Base-by-base conservation (phyloP, 2,329 filamentous ascomycete species). In the Stagonosporopsis cucurbitacearum region DNA sequence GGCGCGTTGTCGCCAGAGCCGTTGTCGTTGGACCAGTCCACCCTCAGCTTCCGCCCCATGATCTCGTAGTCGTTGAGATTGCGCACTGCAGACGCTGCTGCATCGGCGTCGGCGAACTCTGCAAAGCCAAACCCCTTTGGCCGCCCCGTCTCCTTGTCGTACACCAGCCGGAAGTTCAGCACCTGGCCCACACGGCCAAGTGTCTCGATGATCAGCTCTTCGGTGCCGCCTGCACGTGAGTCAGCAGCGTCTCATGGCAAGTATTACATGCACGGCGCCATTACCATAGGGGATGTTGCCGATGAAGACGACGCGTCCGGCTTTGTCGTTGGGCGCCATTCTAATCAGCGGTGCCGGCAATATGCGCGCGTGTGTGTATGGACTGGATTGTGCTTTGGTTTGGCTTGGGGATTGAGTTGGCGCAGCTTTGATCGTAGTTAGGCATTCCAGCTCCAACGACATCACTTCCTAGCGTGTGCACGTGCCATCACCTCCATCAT, bases 81-180 rank as follows among this genome's bases (percentile, higher is more conserved):
- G 66, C 94, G 89, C 43, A 98, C 94, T 2, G 95, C 95, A 2
- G 92, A 96, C 33, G 94, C 92, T 28, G 95, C 95, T 23, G 92
- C 83, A 85, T 96, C 94, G 57, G 91, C 88, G 72, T 98, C 95
- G 51, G 92, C 90, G 72, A 96, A 99, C 75, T 98, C 94, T 70
- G 93, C 91, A 69, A 98, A 99, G 32, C 95, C 95, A 74, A 96
- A 99, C 17, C 95, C 95, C 77, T 97, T 98, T 0, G 95, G 93
- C 53, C 92, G 88, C 37, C 94, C 93, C 2, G 93, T 97, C 71
- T 98, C 94, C 49, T 92, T 90, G 79, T 98, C 96, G 77, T 96
- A 96, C 62, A 98, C 94, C 44, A 98, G 84, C 48, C 94, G 87
- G 75, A 98, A 98, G 74, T 90, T 94, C 56, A 96, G 83, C 1